Base-by-base conservation (phyloP, 768 basidiomycete genomes). In the Boletus subparvulus region DNA sequence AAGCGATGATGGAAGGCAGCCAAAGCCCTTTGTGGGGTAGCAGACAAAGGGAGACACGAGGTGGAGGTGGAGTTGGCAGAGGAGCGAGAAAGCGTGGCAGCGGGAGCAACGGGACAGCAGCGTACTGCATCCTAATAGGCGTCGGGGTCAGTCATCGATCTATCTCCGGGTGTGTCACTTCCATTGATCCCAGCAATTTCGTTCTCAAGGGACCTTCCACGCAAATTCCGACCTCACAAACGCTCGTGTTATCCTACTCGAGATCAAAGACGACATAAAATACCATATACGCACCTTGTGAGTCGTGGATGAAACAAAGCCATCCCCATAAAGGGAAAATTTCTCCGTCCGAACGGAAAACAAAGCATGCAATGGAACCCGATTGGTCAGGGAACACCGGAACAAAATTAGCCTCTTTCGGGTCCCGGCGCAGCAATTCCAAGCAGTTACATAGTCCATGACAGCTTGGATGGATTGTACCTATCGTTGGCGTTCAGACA, bases 11-110 rank as follows among this genome's bases (percentile, higher is more conserved):
- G 61, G 62, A 63, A 1, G 43, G 66, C 36, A 28, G 48, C 47
- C 48, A 66, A 56, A 47, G 52, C 35, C 56, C 71, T 71, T 71
- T 71, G 69, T 71, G 60, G 54, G 26, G 41, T 7, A 6, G 33
- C 7, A 3, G 36, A 73, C 65, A 71, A 72, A 60, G 63, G 65
- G 65, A 16, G 24, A 26, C 37, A 59, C 55, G 50, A 32, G 52
- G 56, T 40, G 47, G 49, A 47, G 21, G 45, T 24, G 54, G 48
- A 50, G 55, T 45, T 43, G 40, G 11, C 21, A 30, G 60, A 17
- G 37, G 44, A 35, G 37, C 35, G 10, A 1, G 47, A 19, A 30
- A 24, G 46, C 35, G 46, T 40, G 40, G 44, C 12, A 30, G 41
- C 36, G 49, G 55, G 40, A 47, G 33, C 12, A 54, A 43, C 28